A percentile compares a stretch with the other conserved stretches of the same genome.
phyloP scores from a whole-genome alignment of 441 rosid genomes.

The Erysimum pusillum region DNA sequence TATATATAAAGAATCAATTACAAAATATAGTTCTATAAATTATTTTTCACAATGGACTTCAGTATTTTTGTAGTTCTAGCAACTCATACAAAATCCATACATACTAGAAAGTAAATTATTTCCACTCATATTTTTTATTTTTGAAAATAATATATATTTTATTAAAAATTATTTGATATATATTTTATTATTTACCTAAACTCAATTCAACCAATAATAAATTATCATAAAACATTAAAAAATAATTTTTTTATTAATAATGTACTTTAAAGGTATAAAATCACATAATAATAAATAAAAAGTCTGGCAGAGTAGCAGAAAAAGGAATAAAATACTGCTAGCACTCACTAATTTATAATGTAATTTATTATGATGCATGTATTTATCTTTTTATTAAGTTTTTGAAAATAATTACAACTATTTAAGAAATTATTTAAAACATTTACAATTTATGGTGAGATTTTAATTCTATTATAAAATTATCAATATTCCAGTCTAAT shows the following conservation, averaged over 20 bases:
- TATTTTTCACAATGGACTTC: background rate
- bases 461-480: background rate
- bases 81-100: background rate
- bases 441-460: background rate
- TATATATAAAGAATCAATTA: too few relatives aligned
- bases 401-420: too few relatives aligned
- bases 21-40: too few relatives aligned
- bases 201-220: background rate
- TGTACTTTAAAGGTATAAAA: background rate
- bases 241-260: too few relatives aligned
- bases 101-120: too few relatives aligned
- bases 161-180: background rate
- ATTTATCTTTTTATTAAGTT: background rate
- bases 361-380: background rate
- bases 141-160: too few relatives aligned
- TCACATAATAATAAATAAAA: background rate
- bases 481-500: background rate
- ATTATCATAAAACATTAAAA: background rate
- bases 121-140: too few relatives aligned
- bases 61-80: background rate
- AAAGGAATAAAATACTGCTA: constrained; percentile 2
- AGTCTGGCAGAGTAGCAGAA: background rate
- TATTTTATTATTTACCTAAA: background rate
- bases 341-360: background rate
- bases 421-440: background rate